Evolutionary conservation across 352 stramenopile species (phyloP), one percentile per base, ranked within the genome.

Genomic region (Sclerospora graminicola): DNA sequence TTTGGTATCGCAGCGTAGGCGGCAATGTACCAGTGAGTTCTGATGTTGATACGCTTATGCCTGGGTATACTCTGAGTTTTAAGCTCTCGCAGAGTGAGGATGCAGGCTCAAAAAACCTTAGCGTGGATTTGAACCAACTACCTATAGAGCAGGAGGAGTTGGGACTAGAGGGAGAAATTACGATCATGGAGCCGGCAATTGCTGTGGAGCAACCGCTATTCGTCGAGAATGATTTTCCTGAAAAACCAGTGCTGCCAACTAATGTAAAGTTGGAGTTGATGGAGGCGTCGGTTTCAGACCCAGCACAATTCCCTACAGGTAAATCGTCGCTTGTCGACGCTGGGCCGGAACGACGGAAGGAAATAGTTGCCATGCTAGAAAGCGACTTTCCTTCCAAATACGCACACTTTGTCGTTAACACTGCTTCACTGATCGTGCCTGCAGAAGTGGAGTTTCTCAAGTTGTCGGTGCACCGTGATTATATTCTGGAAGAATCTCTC

Each of bases 401-500:
- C 23, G 68, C 68, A 1, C 59, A 69, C 31, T 75, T 81, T 30
- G 68, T 81, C 8, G 51, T 57, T 27, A 58, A 21, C 19, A 61
- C 69, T 0, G 40, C 64, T 15, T 54, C 51, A 10, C 23, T 75
- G 16, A 41, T 77, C 16, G 58, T 74, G 0, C 69, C 69, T 0
- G 41, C 64, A 0, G 59, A 71, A 21, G 47, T 72, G 8, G 63
- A 74, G 41, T 68, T 66, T 21, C 42, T 82, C 8, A 81, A 70
- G 23, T 38, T 81, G 5, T 78, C 63, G 8, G 60, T 89, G 36
- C 61, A 82, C 27, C 74, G 74, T 30, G 53, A 69, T 8, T 82
- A 63, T 28, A 65, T 84, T 41, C 27, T 89, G 11, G 72, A 84
- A 29, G 72, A 89, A 33, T 86, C 78, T 1, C 56, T 89, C 26